These are phyloP conservation scores for Pythium sukuiense DNA, from an alignment of 352 stramenopile species.

Conservation along the genomic window DNA sequence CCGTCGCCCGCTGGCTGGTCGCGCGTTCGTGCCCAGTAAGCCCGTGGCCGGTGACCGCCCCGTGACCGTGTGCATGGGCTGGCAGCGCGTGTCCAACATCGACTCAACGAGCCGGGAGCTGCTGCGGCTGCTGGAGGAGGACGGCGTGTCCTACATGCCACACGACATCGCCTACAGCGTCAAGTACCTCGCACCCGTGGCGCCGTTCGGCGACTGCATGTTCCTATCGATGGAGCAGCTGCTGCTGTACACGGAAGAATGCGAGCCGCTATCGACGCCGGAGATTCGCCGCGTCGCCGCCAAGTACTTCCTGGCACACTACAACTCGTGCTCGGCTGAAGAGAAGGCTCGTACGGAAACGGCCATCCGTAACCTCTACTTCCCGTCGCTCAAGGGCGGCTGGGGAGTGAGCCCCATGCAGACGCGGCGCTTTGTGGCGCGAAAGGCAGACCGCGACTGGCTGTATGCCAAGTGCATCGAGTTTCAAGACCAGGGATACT, in stretches of 20 bases:
- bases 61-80: slow-evolving; percentile 86
- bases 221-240: slow-evolving; percentile 89
- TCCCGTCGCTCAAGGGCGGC: slow-evolving; percentile 72
- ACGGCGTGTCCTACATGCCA: slow-evolving; percentile 81
- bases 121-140: slow-evolving; percentile 77
- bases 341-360: slow-evolving; percentile 81
- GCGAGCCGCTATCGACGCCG: slow-evolving; percentile 65
- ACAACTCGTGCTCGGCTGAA: slow-evolving; percentile 48
- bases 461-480: slow-evolving; percentile 76
- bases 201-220: slow-evolving; percentile 84
- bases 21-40: slow-evolving; percentile 59
- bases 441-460: slow-evolving; percentile 64
- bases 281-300: slow-evolving; percentile 72
- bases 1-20: slow-evolving; percentile 45
- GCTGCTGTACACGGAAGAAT: slow-evolving; percentile 83
- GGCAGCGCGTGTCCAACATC: slow-evolving; percentile 75
- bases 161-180: slow-evolving; percentile 88
- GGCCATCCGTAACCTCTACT: slow-evolving; percentile 86
- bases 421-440: slow-evolving; percentile 75
- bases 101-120: slow-evolving; percentile 73
- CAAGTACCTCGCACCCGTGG: slow-evolving; percentile 83
- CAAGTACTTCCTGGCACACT: slow-evolving; percentile 79
- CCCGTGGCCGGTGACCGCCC: slow-evolving; percentile 65
- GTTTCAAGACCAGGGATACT: slow-evolving; percentile 78
- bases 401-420: slow-evolving; percentile 86